Evolutionary conservation across 1,284 basidiomycete genomes (phyloP), one percentile per base, ranked within the genome.

Genomic region (Cutaneotrichosporon mucoides): DNA sequence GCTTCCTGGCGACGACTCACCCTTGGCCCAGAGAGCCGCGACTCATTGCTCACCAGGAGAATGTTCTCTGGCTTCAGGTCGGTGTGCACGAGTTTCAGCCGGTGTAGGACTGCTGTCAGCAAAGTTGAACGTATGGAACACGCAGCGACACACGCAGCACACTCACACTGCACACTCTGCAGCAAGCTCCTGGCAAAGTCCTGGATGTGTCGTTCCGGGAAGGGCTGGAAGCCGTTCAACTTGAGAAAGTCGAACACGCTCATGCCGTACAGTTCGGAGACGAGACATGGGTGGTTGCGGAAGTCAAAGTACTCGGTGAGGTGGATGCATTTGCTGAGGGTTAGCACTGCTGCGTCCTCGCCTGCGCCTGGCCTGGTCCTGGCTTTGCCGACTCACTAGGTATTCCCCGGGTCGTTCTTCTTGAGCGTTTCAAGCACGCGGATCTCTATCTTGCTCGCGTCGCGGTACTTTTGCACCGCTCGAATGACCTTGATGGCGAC

Each of bases 61-160:
- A 99, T 98, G 78, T 97, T 97, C 81, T 97, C 93, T 35, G 96
- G 96, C 79, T 99, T 99, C 60, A 99, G 84, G 81, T 99, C 96
- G 45, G 96, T 99, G 77, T 99, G 96, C 58, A 99, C 89, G 64
- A 99, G 82, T 69, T 88, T 88, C 57, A 95, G 83, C 63, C 90
- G 85, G 75, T 99, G 96, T 54, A 99, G 80, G 80, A 97, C 93
- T 96, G 68, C 15, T n/a, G 55, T 56, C 44, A 60, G 50, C 24
- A 24, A 24, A 24, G 24, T 24, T 24, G 24, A 24, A 24, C 24
- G 24, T 24, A 24, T 24, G 24, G 24, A 24, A 24, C 24, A 24
- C 24, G 24, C 24, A 24, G 24, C 24, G 24, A 24, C 24, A 9
- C 33, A 47, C 24, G 45, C 24, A 8, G 45, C 24, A 16, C 38